Evolutionary conservation across 371 early-diverging fungal genomes (phyloP).

Genomic region (Apophysomyces variabilis): DNA sequence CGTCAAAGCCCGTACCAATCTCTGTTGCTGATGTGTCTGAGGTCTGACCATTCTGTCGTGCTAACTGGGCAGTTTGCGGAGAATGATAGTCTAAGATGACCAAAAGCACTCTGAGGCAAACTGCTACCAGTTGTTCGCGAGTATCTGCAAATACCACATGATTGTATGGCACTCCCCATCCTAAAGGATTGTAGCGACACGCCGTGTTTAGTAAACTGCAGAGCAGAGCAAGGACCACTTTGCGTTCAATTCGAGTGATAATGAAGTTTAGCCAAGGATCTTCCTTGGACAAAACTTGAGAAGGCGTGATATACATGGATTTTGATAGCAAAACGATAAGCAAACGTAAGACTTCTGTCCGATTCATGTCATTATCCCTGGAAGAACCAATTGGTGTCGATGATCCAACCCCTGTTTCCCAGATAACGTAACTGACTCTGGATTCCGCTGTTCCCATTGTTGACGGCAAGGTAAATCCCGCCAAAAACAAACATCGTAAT

Average conservation of each 20-base stretch:
- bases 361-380: slow-evolving; percentile 69
- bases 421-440: slow-evolving; percentile 75
- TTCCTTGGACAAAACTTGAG: slow-evolving; percentile 57
- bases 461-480: slow-evolving; percentile 81
- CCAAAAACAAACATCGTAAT: slow-evolving; percentile 64
- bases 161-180: slow-evolving; percentile 89
- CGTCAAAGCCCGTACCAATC: slow-evolving; percentile 17
- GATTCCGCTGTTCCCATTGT: slow-evolving; percentile 48
- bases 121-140: slow-evolving; percentile 71
- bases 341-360: slow-evolving; percentile 80
- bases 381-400: slow-evolving; percentile 69
- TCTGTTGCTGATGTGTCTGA: slow-evolving; percentile 17
- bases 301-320: slow-evolving; percentile 79
- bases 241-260: slow-evolving; percentile 71
- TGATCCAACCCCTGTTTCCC: slow-evolving; percentile 81
- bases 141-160: slow-evolving; percentile 76
- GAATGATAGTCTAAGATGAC: slow-evolving; percentile 74
- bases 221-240: slow-evolving; percentile 72
- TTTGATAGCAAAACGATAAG: slow-evolving; percentile 76
- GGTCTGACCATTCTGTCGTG: slow-evolving; percentile 27
- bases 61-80: slow-evolving; percentile 34
- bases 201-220: slow-evolving; percentile 86
- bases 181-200: slow-evolving; percentile 78
- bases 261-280: slow-evolving; percentile 64
- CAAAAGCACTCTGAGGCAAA: slow-evolving; percentile 70